Conservation (phyloP, 75 land plant species). For the Pinus albicaulis region DNA sequence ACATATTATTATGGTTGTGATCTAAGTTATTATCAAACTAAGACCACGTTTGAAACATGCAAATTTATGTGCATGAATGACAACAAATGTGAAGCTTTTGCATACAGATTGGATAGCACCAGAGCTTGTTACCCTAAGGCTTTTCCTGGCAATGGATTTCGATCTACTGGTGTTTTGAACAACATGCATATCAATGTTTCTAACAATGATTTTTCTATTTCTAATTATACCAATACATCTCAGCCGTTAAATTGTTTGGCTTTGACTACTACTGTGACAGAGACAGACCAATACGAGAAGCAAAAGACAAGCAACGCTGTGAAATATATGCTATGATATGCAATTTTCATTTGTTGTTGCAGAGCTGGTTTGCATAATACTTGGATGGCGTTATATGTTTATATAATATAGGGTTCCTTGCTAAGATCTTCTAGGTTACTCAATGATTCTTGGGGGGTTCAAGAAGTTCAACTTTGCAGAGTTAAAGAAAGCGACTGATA, state of each 20-base stretch:
- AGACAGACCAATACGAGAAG: too few species aligned
- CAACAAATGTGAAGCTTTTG: too few species aligned
- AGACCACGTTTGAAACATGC: constrained; percentile 16
- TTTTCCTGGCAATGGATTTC: too few species aligned
- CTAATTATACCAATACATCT: background rate
- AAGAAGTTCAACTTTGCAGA: background rate
- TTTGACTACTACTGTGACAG: too few species aligned
- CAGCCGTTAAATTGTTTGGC: too few species aligned
- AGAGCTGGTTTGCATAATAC: too few species aligned
- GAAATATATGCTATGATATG: too few species aligned
- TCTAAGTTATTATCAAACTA: background rate
- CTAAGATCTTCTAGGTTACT: background rate
- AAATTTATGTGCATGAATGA: background rate
- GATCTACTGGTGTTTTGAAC: too few species aligned
- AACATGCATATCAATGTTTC: background rate
- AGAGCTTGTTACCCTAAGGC: too few species aligned
- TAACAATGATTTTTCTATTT: background rate
- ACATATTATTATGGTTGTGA: too few species aligned
- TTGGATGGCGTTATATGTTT: constrained; percentile 29
- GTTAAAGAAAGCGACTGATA: constrained; percentile 13
- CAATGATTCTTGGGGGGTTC: background rate
- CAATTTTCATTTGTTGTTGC: too few species aligned
- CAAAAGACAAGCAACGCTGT: background rate
- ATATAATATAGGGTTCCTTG: background rate
- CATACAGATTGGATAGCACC: too few species aligned